Conservation (phyloP, 306 rosid species). For the Medicago ruthenica region DNA sequence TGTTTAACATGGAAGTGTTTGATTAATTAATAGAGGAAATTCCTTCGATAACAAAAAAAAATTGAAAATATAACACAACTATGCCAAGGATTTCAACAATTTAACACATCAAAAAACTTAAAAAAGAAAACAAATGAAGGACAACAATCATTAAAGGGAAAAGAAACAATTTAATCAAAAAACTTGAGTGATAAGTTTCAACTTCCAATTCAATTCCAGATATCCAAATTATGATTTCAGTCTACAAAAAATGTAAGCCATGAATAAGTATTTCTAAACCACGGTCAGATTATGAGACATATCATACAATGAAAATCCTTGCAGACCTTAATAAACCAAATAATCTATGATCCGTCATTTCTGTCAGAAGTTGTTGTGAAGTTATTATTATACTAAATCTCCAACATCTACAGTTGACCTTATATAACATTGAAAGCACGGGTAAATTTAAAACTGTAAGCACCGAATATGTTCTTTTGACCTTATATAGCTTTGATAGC, state of each 20-base stretch:
- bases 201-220: conserved; percentile 10
- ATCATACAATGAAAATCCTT: background rate
- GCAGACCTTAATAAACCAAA: conserved; percentile 7
- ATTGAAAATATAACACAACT: background rate
- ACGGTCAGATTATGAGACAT: conserved; percentile 1
- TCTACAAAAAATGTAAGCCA: background rate
- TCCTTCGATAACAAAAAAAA: background rate
- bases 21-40: conserved; percentile 25
- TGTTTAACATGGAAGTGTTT: conserved; percentile 37
- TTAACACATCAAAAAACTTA: background rate
- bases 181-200: background rate
- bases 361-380: background rate
- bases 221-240: background rate
- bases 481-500: no score
- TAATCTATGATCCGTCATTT: background rate
- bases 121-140: background rate
- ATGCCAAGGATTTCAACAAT: background rate
- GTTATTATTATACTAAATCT: background rate
- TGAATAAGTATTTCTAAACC: background rate
- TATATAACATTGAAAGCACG: background rate
- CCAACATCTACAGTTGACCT: background rate
- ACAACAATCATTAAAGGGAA: background rate
- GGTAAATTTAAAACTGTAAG: no score
- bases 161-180: background rate
- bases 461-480: no score